A percentile compares a stretch with the other conserved stretches of the same genome.
Conservation (phyloP, 2,329 filamentous ascomycete genomes). For the Aspergillus clavatus region DNA sequence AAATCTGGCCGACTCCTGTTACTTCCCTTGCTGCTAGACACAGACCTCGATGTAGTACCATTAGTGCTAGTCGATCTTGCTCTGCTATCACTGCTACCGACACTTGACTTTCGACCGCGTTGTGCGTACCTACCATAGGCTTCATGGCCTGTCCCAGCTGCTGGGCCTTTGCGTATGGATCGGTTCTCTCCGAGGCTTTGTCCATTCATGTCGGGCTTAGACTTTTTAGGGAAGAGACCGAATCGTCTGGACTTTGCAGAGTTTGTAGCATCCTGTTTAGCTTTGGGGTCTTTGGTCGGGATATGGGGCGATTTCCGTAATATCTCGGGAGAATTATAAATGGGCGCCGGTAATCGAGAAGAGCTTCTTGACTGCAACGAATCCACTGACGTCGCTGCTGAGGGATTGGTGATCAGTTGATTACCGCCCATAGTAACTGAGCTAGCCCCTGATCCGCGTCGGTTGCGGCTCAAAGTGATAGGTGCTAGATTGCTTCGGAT, state of each 20-base stretch:
- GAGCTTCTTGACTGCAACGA: slow-evolving; percentile 33
- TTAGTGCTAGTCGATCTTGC: slow-evolving; percentile 40
- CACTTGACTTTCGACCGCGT: slow-evolving; percentile 42
- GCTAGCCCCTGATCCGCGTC: slow-evolving; percentile 47
- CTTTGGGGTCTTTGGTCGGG: slow-evolving; percentile 27
- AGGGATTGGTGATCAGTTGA: slow-evolving; percentile 27
- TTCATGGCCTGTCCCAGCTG: slow-evolving; percentile 91
- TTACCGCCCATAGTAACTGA: slow-evolving; percentile 30
- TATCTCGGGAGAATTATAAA: slow-evolving; percentile 27
- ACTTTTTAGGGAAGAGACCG: slow-evolving; percentile 69
- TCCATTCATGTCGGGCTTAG: slow-evolving; percentile 58
- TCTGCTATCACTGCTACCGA: slow-evolving; percentile 37
- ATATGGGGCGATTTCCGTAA: slow-evolving; percentile 34
- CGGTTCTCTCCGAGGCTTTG: slow-evolving; percentile 49
- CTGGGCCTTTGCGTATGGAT: slow-evolving; percentile 67
- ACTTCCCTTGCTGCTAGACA: slow-evolving; percentile 39
- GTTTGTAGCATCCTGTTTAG: slow-evolving; percentile 28
- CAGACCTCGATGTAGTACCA: slow-evolving; percentile 30
- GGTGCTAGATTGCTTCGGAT: slow-evolving; percentile 53
- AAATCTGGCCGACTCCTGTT: slow-evolving; percentile 37
- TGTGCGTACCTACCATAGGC: slow-evolving; percentile 47
- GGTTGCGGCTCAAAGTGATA: slow-evolving; percentile 47
- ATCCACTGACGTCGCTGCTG: slow-evolving; percentile 34
- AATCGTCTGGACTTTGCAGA: slow-evolving; percentile 57
- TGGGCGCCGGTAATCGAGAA: slow-evolving; percentile 31